These are phyloP conservation scores for Kondoa subrosea DNA, from an alignment of 768 basidiomycete genomes.

Conservation along the genomic window DNA sequence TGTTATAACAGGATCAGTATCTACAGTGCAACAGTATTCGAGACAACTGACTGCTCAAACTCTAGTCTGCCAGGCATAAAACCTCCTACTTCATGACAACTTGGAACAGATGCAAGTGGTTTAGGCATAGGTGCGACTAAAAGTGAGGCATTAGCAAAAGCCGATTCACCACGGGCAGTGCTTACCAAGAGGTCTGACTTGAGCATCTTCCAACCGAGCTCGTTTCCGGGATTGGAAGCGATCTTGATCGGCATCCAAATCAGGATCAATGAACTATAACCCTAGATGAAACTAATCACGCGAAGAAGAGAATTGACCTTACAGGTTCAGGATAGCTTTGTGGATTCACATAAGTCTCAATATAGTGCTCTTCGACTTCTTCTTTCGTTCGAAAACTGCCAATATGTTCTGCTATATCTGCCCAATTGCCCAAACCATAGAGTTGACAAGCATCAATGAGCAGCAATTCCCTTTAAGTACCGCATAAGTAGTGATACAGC, in stretches of 20 bases:
- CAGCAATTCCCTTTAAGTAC: slow-evolving; percentile 53
- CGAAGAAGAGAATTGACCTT: slow-evolving; percentile 29
- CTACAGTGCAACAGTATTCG: neutral
- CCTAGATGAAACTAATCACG: slow-evolving; percentile 6
- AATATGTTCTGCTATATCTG: slow-evolving; percentile 77
- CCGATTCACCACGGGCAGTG: slow-evolving; percentile 33
- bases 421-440: slow-evolving; percentile 91
- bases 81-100: slow-evolving; percentile 71
- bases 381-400: slow-evolving; percentile 75
- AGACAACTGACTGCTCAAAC: slow-evolving; percentile 45
- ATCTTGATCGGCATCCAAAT: slow-evolving; percentile 43
- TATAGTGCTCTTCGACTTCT: slow-evolving; percentile 82
- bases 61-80: slow-evolving; percentile 95
- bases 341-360: slow-evolving; percentile 59
- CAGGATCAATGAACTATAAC: slow-evolving; percentile 10
- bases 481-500: neutral
- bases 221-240: slow-evolving; percentile 82
- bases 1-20: slow-evolving; percentile 27
- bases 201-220: slow-evolving; percentile 63
- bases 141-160: slow-evolving; percentile 19
- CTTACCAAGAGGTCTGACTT: slow-evolving; percentile 32
- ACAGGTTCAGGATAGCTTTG: slow-evolving; percentile 66
- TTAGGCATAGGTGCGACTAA: slow-evolving; percentile 40
- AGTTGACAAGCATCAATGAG: slow-evolving; percentile 71
- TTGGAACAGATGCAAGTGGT: slow-evolving; percentile 72